phyloP scores from a whole-genome alignment of 169 alveolate genomes.

The Besnoitia besnoiti region DNA sequence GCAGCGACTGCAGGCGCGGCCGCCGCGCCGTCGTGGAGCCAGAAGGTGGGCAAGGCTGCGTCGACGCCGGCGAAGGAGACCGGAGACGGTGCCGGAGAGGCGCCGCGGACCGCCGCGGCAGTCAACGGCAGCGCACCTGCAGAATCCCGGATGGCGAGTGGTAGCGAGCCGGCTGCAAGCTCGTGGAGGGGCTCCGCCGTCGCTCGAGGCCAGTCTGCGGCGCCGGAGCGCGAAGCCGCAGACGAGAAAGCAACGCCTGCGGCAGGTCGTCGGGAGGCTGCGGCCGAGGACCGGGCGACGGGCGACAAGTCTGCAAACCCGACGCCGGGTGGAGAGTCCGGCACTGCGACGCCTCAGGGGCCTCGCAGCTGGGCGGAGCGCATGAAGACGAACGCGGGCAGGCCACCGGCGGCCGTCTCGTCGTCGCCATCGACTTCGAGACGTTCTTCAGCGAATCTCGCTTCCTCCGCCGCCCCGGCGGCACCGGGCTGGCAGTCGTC shows the following conservation, averaged over 20 bases:
- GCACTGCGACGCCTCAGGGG: slow-evolving; percentile 10
- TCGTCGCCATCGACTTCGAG: not conserved
- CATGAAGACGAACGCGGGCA: slow-evolving; percentile 15
- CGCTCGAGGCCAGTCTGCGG: not conserved
- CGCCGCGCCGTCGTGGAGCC: slow-evolving; percentile 30
- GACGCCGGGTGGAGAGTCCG: not conserved
- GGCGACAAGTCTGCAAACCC: not conserved
- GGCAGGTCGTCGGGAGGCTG: not conserved
- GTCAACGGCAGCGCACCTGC: not conserved
- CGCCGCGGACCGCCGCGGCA: not conserved
- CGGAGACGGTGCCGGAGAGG: not conserved
- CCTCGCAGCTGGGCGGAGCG: slow-evolving; percentile 50
- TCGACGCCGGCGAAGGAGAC: not conserved
- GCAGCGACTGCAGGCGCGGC: not conserved
- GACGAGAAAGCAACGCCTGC: not conserved
- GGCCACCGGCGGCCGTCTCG: not conserved
- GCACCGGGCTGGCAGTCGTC: not conserved
- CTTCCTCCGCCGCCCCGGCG: not conserved
- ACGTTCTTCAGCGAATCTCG: not conserved
- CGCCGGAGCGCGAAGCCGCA: not conserved
- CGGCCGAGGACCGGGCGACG: not conserved
- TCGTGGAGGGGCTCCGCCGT: not conserved
- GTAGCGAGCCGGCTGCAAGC: not conserved
- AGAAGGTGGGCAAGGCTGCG: slow-evolving; percentile 14
- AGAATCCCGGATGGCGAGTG: not conserved